A percentile compares a stretch with the other conserved stretches of the same genome.
phyloP scores from a whole-genome alignment of 345 rosid genomes.

The Salix suchowensis region DNA sequence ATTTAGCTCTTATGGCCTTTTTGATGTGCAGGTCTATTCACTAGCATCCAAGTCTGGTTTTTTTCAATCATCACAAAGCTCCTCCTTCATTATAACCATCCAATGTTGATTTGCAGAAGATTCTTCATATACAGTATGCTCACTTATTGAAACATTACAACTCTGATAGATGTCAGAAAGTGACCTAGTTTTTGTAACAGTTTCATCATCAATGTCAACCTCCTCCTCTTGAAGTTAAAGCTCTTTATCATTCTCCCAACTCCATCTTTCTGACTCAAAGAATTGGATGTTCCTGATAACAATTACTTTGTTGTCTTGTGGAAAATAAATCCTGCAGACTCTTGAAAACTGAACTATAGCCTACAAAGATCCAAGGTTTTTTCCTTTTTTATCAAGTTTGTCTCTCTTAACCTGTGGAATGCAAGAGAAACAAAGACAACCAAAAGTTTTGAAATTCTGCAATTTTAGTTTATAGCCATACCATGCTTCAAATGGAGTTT shows the following conservation, averaged over 20 bases:
- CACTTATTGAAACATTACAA: neutral
- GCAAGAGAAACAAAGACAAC: neutral
- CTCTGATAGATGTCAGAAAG: neutral
- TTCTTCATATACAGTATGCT: neutral
- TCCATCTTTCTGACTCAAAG: too few species aligned
- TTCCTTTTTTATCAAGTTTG: neutral
- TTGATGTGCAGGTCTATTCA: neutral
- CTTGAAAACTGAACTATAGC: neutral
- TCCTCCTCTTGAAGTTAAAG: too few species aligned
- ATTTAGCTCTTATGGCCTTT: neutral
- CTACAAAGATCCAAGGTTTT: neutral
- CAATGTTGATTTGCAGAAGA: neutral
- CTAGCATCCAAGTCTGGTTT: neutral
- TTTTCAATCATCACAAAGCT: neutral
- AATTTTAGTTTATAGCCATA: neutral
- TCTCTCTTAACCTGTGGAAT: neutral
- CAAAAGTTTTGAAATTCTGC: neutral
- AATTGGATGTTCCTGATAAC: too few species aligned
- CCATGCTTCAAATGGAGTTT: neutral
- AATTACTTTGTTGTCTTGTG: too few species aligned
- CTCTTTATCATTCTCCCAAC: too few species aligned
- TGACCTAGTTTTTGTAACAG: neutral
- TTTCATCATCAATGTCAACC: too few species aligned
- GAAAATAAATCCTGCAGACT: too few species aligned
- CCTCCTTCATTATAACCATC: neutral